These are phyloP conservation scores for Aspergillus chevalieri DNA, from an alignment of 2,329 filamentous ascomycete species.

Conservation along the genomic window DNA sequence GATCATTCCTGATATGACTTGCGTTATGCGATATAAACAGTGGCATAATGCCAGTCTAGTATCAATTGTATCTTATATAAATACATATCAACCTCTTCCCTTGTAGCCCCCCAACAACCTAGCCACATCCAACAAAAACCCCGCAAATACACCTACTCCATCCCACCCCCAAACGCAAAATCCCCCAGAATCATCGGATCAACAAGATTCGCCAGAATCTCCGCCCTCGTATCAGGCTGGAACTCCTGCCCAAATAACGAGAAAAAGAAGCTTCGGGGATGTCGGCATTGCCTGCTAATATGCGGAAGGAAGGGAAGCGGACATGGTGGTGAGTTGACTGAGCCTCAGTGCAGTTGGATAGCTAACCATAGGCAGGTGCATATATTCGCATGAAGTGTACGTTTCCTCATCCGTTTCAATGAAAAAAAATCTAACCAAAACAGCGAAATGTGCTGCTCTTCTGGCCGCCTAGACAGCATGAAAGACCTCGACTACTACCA, in stretches of 20 bases:
- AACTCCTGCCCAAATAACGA: conserved; percentile 14
- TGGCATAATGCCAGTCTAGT: too few relatives aligned
- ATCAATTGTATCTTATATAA: too few relatives aligned
- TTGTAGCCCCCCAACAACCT: too few relatives aligned
- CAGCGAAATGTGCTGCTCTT: conserved; percentile 27
- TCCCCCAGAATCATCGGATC: conserved; percentile 18
- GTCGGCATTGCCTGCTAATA: conserved; percentile 10
- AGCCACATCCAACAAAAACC: too few relatives aligned
- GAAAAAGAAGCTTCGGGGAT: conserved; percentile 20
- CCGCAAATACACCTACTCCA: not conserved
- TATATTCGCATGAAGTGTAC: conserved; percentile 18
- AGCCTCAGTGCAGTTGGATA: not conserved
- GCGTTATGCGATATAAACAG: too few relatives aligned
- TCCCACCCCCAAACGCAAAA: conserved; percentile 15
- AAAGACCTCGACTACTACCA: conserved; percentile 23
- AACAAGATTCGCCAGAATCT: conserved; percentile 19
- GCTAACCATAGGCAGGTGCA: conserved; percentile 9
- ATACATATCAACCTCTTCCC: too few relatives aligned
- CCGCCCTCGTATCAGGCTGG: conserved; percentile 12
- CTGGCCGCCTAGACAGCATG: conserved; percentile 23
- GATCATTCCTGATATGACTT: too few relatives aligned
- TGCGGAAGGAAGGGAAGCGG: conserved; percentile 14
- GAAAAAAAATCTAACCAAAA: not conserved
- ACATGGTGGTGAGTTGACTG: conserved; percentile 19
- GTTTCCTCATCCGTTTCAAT: not conserved